A percentile compares a stretch with the other conserved stretches of the same genome.
Evolutionary conservation across 2,329 filamentous ascomycete species (phyloP).

Genomic region (Microcyclosporella mali): DNA sequence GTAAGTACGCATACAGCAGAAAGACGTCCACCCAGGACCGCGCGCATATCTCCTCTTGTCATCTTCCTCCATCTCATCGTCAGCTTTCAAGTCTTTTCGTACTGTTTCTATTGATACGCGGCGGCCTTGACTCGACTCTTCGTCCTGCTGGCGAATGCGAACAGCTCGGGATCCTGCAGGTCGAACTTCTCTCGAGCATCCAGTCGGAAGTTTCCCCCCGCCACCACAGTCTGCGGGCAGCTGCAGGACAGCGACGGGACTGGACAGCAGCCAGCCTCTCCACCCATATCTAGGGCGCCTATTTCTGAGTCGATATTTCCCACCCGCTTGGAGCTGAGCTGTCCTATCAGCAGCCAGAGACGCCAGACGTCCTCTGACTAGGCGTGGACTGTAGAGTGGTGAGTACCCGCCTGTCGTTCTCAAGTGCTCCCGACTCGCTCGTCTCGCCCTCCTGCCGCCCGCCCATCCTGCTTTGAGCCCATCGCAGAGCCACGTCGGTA

Average conservation of each 20-base stretch:
- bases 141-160: no score
- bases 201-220: no score
- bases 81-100: no score
- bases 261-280: constrained; percentile 1
- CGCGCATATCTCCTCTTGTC: no score
- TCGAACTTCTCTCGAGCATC: background rate
- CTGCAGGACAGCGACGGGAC: background rate
- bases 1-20: no score
- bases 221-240: background rate
- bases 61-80: no score
- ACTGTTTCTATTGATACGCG: no score
- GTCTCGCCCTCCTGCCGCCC: background rate
- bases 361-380: constrained; percentile 1
- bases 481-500: background rate
- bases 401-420: constrained; percentile 13
- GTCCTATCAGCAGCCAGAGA: constrained; percentile 13
- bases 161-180: background rate
- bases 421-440: constrained; percentile 2
- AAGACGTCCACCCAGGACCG: no score
- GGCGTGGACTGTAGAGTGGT: constrained; percentile 11
- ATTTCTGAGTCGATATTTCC: constrained; percentile 14
- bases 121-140: no score
- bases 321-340: constrained; percentile 11
- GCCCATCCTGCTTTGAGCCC: background rate
- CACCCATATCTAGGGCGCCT: constrained; percentile 11